phyloP scores from a whole-genome alignment of 257 asterid species.

The Rehmannia glutinosa region DNA sequence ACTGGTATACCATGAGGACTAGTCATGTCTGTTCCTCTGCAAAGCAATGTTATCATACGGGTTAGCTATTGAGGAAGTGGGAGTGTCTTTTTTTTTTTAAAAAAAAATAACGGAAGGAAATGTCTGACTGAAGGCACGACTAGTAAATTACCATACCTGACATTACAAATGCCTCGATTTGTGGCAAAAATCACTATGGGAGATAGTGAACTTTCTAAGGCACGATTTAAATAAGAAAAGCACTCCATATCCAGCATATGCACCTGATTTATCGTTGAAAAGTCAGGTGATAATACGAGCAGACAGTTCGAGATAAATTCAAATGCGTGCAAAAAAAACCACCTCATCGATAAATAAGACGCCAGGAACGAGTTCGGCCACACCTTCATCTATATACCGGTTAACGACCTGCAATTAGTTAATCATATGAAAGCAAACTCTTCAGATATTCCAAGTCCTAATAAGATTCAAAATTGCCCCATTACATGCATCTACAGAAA shows the following conservation, averaged over 20 bases:
- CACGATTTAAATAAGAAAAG: conserved; percentile 87
- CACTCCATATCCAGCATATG: conserved; percentile 98
- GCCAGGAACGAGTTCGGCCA: conserved; percentile 98
- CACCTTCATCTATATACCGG: conserved; percentile 91
- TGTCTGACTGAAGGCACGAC: not conserved
- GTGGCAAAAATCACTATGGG: conserved; percentile 96
- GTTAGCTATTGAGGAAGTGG: too few species aligned
- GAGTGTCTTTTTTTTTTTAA: too few species aligned
- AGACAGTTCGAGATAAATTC: not conserved
- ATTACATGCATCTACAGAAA: too few species aligned
- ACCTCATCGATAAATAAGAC: conserved; percentile 95
- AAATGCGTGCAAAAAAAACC: not conserved
- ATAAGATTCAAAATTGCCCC: not conserved
- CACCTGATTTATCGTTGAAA: conserved; percentile 42
- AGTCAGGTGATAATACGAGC: conserved; percentile 1
- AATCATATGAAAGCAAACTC: not conserved
- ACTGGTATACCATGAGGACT: conserved; percentile 98
- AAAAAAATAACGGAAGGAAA: not conserved
- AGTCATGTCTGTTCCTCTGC: conserved; percentile 92
- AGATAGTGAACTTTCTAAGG: conserved; percentile 78
- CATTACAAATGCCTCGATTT: conserved; percentile 83
- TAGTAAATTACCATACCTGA: conserved; percentile 46
- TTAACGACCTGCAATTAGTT: conserved; percentile 62
- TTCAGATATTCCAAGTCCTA: not conserved
- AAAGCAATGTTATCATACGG: too few species aligned